A percentile compares a stretch with the other conserved stretches of the same genome.
phyloP scores from a whole-genome alignment of 2,329 filamentous ascomycete species.

The Aureobasidium sp. region DNA sequence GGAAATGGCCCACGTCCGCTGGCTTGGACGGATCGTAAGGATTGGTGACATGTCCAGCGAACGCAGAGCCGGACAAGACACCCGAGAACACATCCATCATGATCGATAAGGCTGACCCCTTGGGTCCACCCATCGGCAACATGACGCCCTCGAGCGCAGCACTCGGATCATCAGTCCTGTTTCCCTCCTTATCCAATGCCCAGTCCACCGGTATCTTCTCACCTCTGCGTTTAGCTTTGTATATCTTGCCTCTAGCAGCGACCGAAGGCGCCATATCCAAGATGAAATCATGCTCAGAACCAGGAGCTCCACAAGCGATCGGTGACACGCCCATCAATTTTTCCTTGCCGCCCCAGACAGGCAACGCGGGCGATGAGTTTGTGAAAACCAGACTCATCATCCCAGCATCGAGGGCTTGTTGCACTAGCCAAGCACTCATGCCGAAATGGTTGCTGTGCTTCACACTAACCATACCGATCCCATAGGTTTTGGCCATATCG shows the following conservation, averaged over 20 bases:
- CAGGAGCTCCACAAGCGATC: conserved; percentile 64
- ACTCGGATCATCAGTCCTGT: conserved; percentile 48
- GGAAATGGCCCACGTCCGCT: conserved; percentile 29
- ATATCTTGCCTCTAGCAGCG: conserved; percentile 58
- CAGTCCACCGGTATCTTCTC: conserved; percentile 60
- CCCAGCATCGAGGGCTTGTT: conserved; percentile 59
- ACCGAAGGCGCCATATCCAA: conserved; percentile 62
- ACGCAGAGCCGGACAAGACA: conserved; percentile 66
- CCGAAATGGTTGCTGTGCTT: conserved; percentile 73
- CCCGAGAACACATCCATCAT: conserved; percentile 91
- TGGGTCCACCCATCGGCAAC: conserved; percentile 78
- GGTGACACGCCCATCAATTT: conserved; percentile 65
- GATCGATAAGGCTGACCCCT: conserved; percentile 65
- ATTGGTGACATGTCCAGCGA: conserved; percentile 65
- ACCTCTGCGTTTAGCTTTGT: conserved; percentile 55
- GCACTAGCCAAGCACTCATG: conserved; percentile 69
- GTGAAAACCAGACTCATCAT: conserved; percentile 51
- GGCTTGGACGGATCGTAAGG: conserved; percentile 58
- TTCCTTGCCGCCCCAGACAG: conserved; percentile 56
- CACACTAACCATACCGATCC: conserved; percentile 65
- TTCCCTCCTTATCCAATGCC: conserved; percentile 63
- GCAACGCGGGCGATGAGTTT: conserved; percentile 57
- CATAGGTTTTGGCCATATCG: conserved; percentile 52
- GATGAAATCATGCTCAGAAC: conserved; percentile 51
- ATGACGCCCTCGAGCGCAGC: conserved; percentile 67